Base-by-base conservation (phyloP, 2,329 filamentous ascomycete genomes). In the Calycina marina region DNA sequence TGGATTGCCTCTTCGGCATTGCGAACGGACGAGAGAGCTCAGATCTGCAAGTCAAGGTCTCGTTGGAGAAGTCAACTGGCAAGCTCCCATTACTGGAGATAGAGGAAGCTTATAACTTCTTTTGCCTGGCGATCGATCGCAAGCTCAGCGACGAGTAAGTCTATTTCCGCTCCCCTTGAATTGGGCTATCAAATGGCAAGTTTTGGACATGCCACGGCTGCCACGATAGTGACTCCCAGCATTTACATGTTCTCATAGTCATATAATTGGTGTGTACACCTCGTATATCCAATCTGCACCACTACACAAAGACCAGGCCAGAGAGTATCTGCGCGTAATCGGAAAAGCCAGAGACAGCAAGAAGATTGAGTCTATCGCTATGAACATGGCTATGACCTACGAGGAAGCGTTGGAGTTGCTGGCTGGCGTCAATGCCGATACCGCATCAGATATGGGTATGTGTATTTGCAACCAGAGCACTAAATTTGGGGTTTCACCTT, bases 371-470 rank as follows among this genome's bases (percentile, higher is more conserved):
- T 60, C 63, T 29, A 65, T 68, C 27, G 70, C 75, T 4, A 62
- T 68, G 43, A 65, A 69, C 45, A 46, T 33, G 30, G 62, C 62
- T 58, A 64, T 74, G 39, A 72, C 65, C n/a, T 66, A 69, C 34
- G 63, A 72, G 28, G 70, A 79, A 47, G 77, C 77, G 2, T 58
- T 77, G 18, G 56, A 65, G 9, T 80, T 67, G 56, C 58, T 81
- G 9, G 37, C 40, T 28, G 31, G n/a, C n/a, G 20, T 22, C 8
- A n/a, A 22, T 22, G 20, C 20, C 8, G n/a, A n/a, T 22, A 22
- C 20, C 20, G 8, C 20, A 8, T n/a, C 20, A n/a, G 20, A 22
- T 9, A 9, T n/a, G 8, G 20, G 20, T 22, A 22, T 9, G 20
- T 9, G 8, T 9, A 22, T 22, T 22, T 22, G 8, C 20, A 22